Conservation (phyloP, 441 rosid genomes). For the Viola pubescens region DNA sequence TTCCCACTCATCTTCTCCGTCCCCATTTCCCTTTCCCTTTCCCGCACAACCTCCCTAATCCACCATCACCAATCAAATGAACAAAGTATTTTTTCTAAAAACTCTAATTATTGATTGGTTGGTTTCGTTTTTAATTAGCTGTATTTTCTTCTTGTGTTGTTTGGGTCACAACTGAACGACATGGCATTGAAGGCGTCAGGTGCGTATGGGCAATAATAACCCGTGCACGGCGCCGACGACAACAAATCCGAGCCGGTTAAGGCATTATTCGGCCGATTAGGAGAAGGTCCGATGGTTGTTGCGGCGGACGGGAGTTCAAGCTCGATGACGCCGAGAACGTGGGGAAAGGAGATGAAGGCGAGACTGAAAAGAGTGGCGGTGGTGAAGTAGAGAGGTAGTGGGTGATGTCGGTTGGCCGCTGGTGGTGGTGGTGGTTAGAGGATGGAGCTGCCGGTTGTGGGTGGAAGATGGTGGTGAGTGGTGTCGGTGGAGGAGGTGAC, state of each 20-base stretch:
- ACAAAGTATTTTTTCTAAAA: too few species aligned
- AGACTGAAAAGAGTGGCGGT: constrained; percentile 81
- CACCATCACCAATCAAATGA: too few species aligned
- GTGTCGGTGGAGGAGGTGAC: too few species aligned
- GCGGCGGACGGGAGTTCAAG: constrained; percentile 65
- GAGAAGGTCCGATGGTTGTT: constrained; percentile 60
- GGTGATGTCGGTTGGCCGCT: too few species aligned
- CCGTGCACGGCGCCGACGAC: constrained; percentile 55
- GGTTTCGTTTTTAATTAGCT: background rate
- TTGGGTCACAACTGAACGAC: constrained; percentile 54
- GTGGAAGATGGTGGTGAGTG: too few species aligned
- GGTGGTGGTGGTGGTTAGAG: too few species aligned
- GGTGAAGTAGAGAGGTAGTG: too few species aligned
- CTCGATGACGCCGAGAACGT: constrained; percentile 54
- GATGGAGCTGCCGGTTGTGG: too few species aligned
- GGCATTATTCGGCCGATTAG: constrained; percentile 30
- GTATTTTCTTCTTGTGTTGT: constrained; percentile 5
- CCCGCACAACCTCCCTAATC: too few species aligned
- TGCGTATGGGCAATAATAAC: constrained; percentile 76
- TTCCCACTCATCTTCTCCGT: too few species aligned
- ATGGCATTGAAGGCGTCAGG: constrained; percentile 97
- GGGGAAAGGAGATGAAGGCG: constrained; percentile 97
- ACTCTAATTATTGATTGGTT: background rate
- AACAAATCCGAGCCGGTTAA: constrained; percentile 27
- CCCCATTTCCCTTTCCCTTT: too few species aligned